A percentile compares a stretch with the other conserved stretches of the same genome.
Evolutionary conservation across 495 filamentous ascomycete genomes (phyloP).

Genomic region (Cercophora sp.): DNA sequence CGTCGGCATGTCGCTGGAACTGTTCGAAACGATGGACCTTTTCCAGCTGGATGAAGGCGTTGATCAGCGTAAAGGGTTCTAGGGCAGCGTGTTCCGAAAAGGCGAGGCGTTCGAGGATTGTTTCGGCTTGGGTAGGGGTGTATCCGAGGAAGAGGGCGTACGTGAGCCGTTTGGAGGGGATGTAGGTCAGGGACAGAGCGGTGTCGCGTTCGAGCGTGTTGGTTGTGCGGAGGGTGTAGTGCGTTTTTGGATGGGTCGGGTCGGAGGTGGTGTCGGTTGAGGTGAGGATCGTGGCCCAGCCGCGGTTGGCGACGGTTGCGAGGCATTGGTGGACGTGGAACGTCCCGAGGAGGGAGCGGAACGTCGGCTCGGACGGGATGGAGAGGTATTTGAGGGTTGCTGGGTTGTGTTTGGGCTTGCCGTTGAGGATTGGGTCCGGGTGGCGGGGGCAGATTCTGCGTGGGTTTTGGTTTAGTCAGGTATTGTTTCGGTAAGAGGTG

Average conservation of each 20-base stretch:
- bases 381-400: not conserved
- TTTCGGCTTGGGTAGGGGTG: not conserved
- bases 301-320: slow-evolving; percentile 5
- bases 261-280: not conserved
- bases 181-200: slow-evolving; percentile 1
- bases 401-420: not conserved
- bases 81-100: slow-evolving; percentile 3
- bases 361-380: not conserved
- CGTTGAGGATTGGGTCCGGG: not conserved
- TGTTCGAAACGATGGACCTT: slow-evolving; percentile 9
- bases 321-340: slow-evolving; percentile 7
- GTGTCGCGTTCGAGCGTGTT: slow-evolving; percentile 6
- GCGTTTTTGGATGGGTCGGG: not conserved
- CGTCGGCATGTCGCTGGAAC: slow-evolving; percentile 4
- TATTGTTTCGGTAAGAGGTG: not conserved
- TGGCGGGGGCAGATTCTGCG: not conserved
- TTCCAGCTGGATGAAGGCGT: slow-evolving; percentile 10
- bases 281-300: slow-evolving; percentile 8
- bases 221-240: slow-evolving; percentile 10
- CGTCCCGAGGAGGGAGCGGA: not conserved
- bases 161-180: slow-evolving; percentile 4
- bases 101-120: slow-evolving; percentile 1
- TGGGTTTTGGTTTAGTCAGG: not conserved
- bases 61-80: slow-evolving; percentile 6
- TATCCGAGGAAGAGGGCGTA: slow-evolving; percentile 9